Evolutionary conservation across 257 asterid genomes (phyloP), one percentile per base, ranked within the genome.

Genomic region (Solanum pinnatisectum): DNA sequence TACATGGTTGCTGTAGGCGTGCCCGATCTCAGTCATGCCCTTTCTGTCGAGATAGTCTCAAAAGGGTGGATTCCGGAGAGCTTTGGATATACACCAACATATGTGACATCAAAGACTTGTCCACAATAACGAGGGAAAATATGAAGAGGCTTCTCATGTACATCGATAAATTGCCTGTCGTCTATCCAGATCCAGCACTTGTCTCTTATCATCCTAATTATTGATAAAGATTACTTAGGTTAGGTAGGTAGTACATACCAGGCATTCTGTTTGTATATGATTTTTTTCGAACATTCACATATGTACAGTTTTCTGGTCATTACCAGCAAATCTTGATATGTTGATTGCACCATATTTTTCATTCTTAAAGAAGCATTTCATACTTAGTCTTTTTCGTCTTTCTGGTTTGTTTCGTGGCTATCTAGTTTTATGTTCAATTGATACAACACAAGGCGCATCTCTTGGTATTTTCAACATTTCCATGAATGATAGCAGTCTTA

Each of bases 1-100:
- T 22, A 73, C 6, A 2, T 33, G 42, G 40, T 88, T 88, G 44
- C 37, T 88, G 18, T 91, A 96, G 98, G 99, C 91, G 93, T 73
- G 90, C 94, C 42, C 91, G 96, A 86, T 96, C 98, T 16, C 94
- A 93, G 86, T 96, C 99, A 8, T 96, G 99, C 90, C 99, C 99
- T 27, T 96, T 94, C 91, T 96, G 99, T 74, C 96, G 99, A 56
- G 96, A 95, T 49, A 90, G 92, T 86, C 94, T 96, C 72, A 93
- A 94, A 87, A 91, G 96, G 84, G 92, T 96, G 88, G 83, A 94
- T 67, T 95, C 98, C 3, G 92, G 93, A 63, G 99, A 96, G 79
- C 97, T 96, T 7, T 96, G 99, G 99, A 92, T 96, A 42, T 95
- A 94, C 93, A 92, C 97, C 16, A 92, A 97, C 93, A 87, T 77